Base-by-base conservation (phyloP, 1,284 basidiomycete genomes). In the Trichosporon sp. region DNA sequence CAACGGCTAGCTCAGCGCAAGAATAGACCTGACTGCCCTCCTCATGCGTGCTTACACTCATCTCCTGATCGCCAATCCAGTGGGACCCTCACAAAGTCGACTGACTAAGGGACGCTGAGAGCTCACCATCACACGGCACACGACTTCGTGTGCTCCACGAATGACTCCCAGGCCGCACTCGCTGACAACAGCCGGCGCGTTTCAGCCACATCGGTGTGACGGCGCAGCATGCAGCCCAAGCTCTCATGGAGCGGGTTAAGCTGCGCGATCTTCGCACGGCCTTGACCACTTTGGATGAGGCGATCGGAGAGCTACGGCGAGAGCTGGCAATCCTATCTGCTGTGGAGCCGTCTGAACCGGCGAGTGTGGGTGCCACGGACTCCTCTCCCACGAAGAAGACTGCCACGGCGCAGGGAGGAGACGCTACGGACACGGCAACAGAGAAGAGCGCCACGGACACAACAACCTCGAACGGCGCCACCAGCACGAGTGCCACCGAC, bases 161-260 rank as follows among this genome's bases (percentile, higher is more conserved):
- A 16, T 21, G 27, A 3, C 4, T 6, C 49, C 29, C 21, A 23
- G 19, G 25, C 46, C 34, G 37, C 54, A 34, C 21, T 7, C 29
- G 56, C 67, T 70, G 61, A 70, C 62, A 10, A 11, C 56, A 78
- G 76, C 78, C 78, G 2, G 73, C 74, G 14, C 74, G 78, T 9
- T 80, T 79, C 62, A 71, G 74, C 19, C 76, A 78, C 44, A 80
- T 80, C 23, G 70, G 74, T 9, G 65, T 72, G 1, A 78, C 78
- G 11, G 69, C 72, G 7, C 70, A 72, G 21, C 72, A 75, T 5
- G 72, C 75, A 5, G 61, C 74, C 25, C 69, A 65, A n/a, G 64
- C 64, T 19, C 71, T 78, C 16, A 37, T 71, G 31, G 65, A 67
- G 10, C 61, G 73, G 5, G 67, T 74, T 14, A 59, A 62, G 11